Evolutionary conservation across 2,329 filamentous ascomycete species (phyloP).

Genomic region (Cryphonectria parasitica): DNA sequence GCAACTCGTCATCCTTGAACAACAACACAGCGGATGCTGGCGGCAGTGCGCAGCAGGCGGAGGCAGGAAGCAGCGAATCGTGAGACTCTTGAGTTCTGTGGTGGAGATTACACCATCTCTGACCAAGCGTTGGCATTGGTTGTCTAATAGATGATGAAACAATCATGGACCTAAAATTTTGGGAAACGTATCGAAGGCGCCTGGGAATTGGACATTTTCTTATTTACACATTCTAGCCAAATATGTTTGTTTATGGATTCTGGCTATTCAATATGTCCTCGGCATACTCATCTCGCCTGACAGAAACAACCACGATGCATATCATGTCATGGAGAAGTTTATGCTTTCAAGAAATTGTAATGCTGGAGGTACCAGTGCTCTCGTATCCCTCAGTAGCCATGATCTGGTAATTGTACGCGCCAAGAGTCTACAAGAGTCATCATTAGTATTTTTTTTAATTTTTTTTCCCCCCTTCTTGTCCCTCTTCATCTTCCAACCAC

Average conservation of each 20-base stretch:
- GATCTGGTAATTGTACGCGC: conserved; percentile 51
- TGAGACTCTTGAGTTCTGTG: neutral
- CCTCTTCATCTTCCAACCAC: neutral
- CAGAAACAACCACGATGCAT: neutral
- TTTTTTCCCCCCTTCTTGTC: neutral
- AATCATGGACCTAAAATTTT: neutral
- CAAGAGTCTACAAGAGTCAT: conserved; percentile 38
- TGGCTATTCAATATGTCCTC: neutral
- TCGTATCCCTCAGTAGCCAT: conserved; percentile 48
- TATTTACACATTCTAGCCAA: neutral
- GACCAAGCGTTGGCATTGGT: neutral
- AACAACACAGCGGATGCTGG: conserved; percentile 20
- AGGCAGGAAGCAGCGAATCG: conserved; percentile 25
- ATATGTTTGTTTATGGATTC: neutral
- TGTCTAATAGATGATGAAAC: conserved; percentile 9
- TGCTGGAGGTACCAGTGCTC: conserved; percentile 40
- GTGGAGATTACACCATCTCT: neutral
- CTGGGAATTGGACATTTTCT: neutral
- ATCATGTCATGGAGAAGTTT: neutral
- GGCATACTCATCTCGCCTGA: neutral
- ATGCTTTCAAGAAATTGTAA: conserved; percentile 15
- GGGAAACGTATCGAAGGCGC: neutral
- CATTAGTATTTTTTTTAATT: neutral
- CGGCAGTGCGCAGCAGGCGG: conserved; percentile 26
- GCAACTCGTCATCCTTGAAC: conserved; percentile 29